Conservation (phyloP, 1,284 basidiomycete species). For the Thecaphora thlaspeos region DNA sequence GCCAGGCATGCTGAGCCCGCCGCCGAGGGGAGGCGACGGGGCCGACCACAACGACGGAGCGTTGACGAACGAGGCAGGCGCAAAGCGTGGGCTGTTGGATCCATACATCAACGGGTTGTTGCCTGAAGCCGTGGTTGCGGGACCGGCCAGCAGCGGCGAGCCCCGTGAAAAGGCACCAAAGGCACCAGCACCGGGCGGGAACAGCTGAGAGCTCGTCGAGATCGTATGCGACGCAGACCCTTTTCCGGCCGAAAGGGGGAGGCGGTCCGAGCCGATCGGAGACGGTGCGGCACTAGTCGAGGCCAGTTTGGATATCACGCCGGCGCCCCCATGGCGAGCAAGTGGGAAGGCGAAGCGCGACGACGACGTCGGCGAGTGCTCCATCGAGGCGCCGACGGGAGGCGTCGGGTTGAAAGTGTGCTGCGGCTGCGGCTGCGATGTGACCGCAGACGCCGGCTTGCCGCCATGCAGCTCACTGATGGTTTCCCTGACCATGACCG, state of each 20-base stretch:
- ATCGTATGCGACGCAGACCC: slow-evolving; percentile 10
- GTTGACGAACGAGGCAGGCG: slow-evolving; percentile 1
- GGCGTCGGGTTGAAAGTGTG: slow-evolving; percentile 8
- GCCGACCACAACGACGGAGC: slow-evolving; percentile 13
- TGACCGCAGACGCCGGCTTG: background rate
- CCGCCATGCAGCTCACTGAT: background rate
- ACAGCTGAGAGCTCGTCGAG: slow-evolving; percentile 18
- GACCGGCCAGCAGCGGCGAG: slow-evolving; percentile 20
- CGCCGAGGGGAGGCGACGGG: slow-evolving; percentile 24
- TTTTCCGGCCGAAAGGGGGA: slow-evolving; percentile 5
- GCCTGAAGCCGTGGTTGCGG: background rate
- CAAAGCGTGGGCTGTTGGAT: slow-evolving; percentile 24
- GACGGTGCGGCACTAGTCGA: slow-evolving; percentile 17
- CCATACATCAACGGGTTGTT: slow-evolving; percentile 7
- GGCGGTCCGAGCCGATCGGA: background rate
- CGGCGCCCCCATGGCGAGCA: slow-evolving; percentile 18
- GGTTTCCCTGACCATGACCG: slow-evolving; percentile 18
- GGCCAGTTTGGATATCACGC: slow-evolving; percentile 3
- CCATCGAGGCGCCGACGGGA: slow-evolving; percentile 16
- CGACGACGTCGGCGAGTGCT: slow-evolving; percentile 34
- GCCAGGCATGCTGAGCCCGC: background rate
- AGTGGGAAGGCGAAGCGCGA: slow-evolving; percentile 36
- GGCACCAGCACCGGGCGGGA: slow-evolving; percentile 11
- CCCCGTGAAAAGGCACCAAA: slow-evolving; percentile 20
- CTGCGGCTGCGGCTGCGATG: too few relatives aligned